These are phyloP conservation scores for Amanita exitialis DNA, from an alignment of 768 basidiomycete genomes.

Conservation along the genomic window DNA sequence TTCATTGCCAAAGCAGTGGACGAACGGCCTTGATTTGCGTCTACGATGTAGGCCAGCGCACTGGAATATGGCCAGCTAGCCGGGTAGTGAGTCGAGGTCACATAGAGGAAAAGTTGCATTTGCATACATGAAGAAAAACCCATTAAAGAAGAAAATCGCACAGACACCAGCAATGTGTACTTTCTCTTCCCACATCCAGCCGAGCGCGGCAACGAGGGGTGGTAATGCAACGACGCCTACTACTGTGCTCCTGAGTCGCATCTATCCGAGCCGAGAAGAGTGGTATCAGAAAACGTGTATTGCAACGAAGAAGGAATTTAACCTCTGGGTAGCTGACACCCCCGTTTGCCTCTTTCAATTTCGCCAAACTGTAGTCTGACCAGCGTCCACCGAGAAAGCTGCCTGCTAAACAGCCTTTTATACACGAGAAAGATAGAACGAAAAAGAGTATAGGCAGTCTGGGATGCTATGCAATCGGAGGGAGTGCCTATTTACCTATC, in stretches of 20 bases:
- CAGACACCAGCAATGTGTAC: constrained; percentile 60
- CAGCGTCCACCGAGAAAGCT: constrained; percentile 35
- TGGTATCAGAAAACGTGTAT: background rate
- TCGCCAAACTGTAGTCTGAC: constrained; percentile 30
- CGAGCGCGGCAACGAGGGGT: constrained; percentile 54
- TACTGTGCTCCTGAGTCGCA: constrained; percentile 60
- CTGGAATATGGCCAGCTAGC: constrained; percentile 38
- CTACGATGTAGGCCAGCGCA: constrained; percentile 78
- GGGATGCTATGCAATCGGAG: background rate
- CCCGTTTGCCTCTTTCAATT: constrained; percentile 27
- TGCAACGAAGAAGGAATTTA: constrained; percentile 13
- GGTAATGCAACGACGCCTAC: constrained; percentile 51
- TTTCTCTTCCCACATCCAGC: constrained; percentile 61
- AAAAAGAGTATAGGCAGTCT: background rate
- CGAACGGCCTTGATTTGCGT: constrained; percentile 76
- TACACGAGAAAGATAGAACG: background rate
- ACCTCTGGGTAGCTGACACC: constrained; percentile 52
- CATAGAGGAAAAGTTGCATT: background rate
- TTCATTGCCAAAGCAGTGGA: constrained; percentile 70
- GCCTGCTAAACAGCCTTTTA: constrained; percentile 26
- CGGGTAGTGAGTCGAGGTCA: background rate
- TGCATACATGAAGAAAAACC: constrained; percentile 66
- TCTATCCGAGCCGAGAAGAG: constrained; percentile 27
- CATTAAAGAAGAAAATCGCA: constrained; percentile 60
- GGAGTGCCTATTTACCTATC: constrained; percentile 30